phyloP scores from a whole-genome alignment of 371 early-diverging fungal species.

The Lichtheimia ornata region DNA sequence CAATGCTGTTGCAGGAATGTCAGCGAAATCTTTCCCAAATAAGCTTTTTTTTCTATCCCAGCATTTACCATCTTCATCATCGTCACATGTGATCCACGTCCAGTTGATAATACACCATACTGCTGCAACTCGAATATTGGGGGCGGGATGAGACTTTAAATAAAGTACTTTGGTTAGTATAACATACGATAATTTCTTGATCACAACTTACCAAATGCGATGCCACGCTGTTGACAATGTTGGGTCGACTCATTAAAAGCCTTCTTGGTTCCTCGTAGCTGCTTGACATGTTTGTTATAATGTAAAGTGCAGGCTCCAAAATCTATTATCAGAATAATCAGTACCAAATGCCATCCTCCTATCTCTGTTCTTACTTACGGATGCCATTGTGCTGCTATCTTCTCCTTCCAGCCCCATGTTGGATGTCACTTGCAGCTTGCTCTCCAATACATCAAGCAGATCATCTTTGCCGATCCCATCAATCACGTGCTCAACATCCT shows the following conservation, averaged over 20 bases:
- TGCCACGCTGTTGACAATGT: conserved; percentile 57
- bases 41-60: not conserved
- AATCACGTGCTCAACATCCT: conserved; percentile 73
- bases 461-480: conserved; percentile 67
- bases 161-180: not conserved
- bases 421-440: conserved; percentile 53
- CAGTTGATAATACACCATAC: conserved; percentile 85
- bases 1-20: conserved; percentile 12
- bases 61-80: conserved; percentile 48
- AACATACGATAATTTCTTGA: not conserved
- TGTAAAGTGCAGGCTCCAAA: conserved; percentile 51
- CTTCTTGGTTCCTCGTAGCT: conserved; percentile 70
- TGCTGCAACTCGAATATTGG: conserved; percentile 72
- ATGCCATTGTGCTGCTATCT: conserved; percentile 19
- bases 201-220: conserved; percentile 54
- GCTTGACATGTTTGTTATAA: conserved; percentile 78
- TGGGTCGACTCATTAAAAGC: conserved; percentile 59
- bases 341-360: not conserved
- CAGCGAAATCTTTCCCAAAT: conserved; percentile 4
- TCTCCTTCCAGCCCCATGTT: conserved; percentile 40
- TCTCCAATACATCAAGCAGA: conserved; percentile 68
- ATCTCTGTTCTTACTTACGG: conserved; percentile 18
- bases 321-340: conserved; percentile 22
- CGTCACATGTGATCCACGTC: conserved; percentile 70
- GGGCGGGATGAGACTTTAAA: conserved; percentile 56